A percentile compares a stretch with the other conserved stretches of the same genome.
These are phyloP conservation scores for Phyllosticta citriasiana DNA, from an alignment of 2,329 filamentous ascomycete species.

Conservation along the genomic window DNA sequence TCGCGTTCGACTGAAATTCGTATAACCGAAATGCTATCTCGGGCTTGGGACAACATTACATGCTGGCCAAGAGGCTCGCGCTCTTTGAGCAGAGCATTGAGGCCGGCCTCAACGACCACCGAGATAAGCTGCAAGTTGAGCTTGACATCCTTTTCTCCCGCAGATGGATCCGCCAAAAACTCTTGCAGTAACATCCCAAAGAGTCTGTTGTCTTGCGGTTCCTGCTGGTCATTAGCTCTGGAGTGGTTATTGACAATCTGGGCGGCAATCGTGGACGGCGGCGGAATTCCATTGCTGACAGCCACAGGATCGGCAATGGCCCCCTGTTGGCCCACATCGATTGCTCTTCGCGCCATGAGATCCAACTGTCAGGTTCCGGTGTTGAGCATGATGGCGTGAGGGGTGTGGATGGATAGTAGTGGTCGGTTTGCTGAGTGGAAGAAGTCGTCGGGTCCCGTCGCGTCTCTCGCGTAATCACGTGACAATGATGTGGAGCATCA, in stretches of 20 bases:
- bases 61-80: conserved; percentile 55
- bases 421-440: neutral
- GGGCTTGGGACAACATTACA: conserved; percentile 48
- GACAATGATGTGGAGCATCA: neutral
- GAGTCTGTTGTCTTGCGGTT: conserved; percentile 58
- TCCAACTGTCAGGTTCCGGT: neutral
- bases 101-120: conserved; percentile 68
- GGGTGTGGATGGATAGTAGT: neutral
- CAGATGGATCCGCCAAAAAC: conserved; percentile 39
- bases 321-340: conserved; percentile 22
- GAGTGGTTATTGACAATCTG: conserved; percentile 77
- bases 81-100: conserved; percentile 59
- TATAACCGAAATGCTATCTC: conserved; percentile 70
- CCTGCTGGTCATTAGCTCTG: conserved; percentile 50
- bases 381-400: neutral
- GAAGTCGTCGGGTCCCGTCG: neutral
- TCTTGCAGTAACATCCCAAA: conserved; percentile 66
- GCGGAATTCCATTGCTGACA: conserved; percentile 15
- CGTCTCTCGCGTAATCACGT: conserved; percentile 2
- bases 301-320: conserved; percentile 2
- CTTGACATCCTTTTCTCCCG: conserved; percentile 54
- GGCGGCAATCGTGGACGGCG: conserved; percentile 74
- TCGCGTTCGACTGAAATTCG: conserved; percentile 65
- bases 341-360: conserved; percentile 33
- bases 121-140: conserved; percentile 81